Evolutionary conservation across 2,329 filamentous ascomycete genomes (phyloP).

Genomic region (Fusarium sp.): DNA sequence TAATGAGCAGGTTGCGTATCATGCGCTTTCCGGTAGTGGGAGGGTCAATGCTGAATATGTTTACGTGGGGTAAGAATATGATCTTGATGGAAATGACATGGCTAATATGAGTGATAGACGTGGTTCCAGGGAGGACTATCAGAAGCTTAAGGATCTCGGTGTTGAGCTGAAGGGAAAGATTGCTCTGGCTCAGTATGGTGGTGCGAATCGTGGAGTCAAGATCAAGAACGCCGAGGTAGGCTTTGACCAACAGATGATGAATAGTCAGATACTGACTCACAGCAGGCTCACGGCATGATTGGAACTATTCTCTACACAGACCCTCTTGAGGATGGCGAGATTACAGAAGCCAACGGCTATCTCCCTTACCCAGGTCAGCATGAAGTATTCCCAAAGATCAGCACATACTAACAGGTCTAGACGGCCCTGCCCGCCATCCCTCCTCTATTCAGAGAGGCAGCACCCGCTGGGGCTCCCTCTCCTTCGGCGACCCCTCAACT

Average conservation of each 20-base stretch:
- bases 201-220: conserved; percentile 27
- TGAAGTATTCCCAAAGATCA: accelerated
- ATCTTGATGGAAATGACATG: accelerated
- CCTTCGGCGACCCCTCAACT: conserved; percentile 33
- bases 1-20: conserved; percentile 14
- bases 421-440: conserved; percentile 28
- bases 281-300: conserved; percentile 19
- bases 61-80: conserved; percentile 14
- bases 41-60: conserved; percentile 19
- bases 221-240: conserved; percentile 28
- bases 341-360: conserved; percentile 24
- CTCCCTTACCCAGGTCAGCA: conserved; percentile 16
- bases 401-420: not conserved
- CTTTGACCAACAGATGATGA: accelerated
- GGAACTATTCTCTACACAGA: conserved; percentile 24
- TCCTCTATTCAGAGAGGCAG: conserved; percentile 32
- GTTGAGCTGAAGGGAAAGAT: conserved; percentile 21
- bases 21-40: conserved; percentile 12
- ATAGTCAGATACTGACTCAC: accelerated
- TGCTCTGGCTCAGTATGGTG: conserved; percentile 12
- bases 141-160: conserved; percentile 17
- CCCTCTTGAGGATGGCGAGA: conserved; percentile 20
- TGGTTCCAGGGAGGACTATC: conserved; percentile 10
- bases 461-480: conserved; percentile 30
- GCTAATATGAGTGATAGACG: not conserved